phyloP scores from a whole-genome alignment of 768 basidiomycete genomes.

The Lactifluus subvellereus region DNA sequence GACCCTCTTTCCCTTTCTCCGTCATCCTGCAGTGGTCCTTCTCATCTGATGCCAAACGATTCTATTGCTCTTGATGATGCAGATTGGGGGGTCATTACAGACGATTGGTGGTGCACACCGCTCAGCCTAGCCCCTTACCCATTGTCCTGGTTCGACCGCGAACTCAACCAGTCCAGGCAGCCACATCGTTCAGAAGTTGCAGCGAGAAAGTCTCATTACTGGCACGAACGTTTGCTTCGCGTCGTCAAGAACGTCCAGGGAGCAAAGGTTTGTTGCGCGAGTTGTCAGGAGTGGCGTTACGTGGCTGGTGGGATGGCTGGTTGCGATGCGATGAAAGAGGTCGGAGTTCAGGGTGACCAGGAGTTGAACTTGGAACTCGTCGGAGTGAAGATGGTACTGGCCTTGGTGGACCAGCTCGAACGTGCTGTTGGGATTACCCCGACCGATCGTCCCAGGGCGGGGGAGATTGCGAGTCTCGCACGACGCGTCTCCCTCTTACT shows the following conservation, averaged over 20 bases:
- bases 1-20: conserved; percentile 20
- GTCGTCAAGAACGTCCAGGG: not conserved
- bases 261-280: conserved; percentile 12
- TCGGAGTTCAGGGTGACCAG: conserved; percentile 9
- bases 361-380: conserved; percentile 16
- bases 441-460: not conserved
- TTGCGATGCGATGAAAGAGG: conserved; percentile 8
- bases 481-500: conserved; percentile 23
- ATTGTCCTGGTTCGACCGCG: conserved; percentile 17
- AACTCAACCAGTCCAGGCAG: not conserved
- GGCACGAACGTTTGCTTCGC: conserved; percentile 15
- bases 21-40: conserved; percentile 9
- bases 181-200: conserved; percentile 8
- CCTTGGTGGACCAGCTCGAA: conserved; percentile 15
- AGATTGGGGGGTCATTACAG: conserved; percentile 23
- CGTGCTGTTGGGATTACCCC: conserved; percentile 15
- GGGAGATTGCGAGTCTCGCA: conserved; percentile 16
- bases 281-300: conserved; percentile 20
- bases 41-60: conserved; percentile 21
- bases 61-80: conserved; percentile 16
- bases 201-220: conserved; percentile 12
- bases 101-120: conserved; percentile 24
- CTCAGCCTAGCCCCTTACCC: conserved; percentile 14
- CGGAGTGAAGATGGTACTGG: conserved; percentile 16
- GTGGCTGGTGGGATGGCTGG: not conserved